Evolutionary conservation across 345 rosid genomes (phyloP).

Genomic region (Murraya koenigii): DNA sequence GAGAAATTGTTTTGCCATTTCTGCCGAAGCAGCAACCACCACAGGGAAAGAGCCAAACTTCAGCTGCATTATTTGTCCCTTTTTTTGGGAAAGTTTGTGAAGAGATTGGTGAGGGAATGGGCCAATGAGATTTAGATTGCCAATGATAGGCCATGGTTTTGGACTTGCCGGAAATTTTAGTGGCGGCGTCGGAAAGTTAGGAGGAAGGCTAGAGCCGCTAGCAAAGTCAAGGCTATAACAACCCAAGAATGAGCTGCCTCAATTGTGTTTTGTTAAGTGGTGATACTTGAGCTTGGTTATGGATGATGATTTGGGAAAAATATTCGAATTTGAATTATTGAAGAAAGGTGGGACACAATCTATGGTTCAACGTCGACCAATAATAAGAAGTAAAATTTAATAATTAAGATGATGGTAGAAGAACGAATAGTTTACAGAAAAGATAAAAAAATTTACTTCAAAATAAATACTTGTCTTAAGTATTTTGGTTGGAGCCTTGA

Average conservation of each 20-base stretch:
- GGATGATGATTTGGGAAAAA: neutral
- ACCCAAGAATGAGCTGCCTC: neutral
- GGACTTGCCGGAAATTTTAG: constrained; percentile 33
- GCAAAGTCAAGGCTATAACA: neutral
- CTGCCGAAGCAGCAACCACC: constrained; percentile 22
- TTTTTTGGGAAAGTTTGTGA: constrained; percentile 25
- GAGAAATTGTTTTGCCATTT: constrained; percentile 28
- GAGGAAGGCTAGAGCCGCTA: constrained; percentile 13
- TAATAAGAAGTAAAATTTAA: too few relatives aligned
- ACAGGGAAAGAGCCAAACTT: constrained; percentile 29
- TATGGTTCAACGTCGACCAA: too few relatives aligned
- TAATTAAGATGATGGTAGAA: too few relatives aligned
- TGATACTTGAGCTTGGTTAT: neutral
- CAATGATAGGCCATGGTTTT: constrained; percentile 34
- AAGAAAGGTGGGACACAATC: too few relatives aligned
- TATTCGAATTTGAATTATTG: too few relatives aligned
- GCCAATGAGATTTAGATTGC: constrained; percentile 35
- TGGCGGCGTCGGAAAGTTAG: neutral
- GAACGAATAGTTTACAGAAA: too few relatives aligned
- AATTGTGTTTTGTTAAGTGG: neutral
- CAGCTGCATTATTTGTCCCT: constrained; percentile 36
- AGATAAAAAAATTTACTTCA: too few relatives aligned
- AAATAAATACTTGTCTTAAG: too few relatives aligned
- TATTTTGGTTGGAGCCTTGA: too few relatives aligned
- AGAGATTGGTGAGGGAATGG: constrained; percentile 37